Conservation (phyloP, 805 yeast species). For the Debaryomyces hansenii region DNA sequence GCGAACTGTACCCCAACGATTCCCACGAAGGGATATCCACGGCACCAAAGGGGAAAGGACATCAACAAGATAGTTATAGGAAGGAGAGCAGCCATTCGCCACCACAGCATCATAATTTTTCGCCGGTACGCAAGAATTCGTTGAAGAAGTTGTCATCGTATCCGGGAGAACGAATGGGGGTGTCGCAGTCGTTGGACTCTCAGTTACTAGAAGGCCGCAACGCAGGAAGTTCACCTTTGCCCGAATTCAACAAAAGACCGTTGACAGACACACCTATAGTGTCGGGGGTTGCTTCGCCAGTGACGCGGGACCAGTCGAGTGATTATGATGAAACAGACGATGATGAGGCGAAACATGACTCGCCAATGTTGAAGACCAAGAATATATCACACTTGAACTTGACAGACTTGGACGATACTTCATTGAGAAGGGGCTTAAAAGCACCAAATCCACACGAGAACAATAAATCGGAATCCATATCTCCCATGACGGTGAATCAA, state of each 20-base stretch:
- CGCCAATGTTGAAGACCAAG: constrained; percentile 15
- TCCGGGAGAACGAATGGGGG: constrained; percentile 14
- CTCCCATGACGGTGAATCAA: constrained; percentile 10
- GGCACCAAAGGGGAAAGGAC: too few relatives aligned
- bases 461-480: constrained; percentile 8
- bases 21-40: background rate
- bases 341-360: constrained; percentile 9
- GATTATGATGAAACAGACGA: constrained; percentile 27
- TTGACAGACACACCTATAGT: constrained; percentile 72
- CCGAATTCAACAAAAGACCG: constrained; percentile 70
- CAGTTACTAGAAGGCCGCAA: constrained; percentile 7
- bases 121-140: constrained; percentile 4
- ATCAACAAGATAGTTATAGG: background rate
- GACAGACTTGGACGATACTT: constrained; percentile 26
- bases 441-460: background rate
- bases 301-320: constrained; percentile 25
- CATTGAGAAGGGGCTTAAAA: background rate
- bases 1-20: background rate
- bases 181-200: constrained; percentile 13
- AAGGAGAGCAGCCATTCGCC: background rate
- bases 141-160: constrained; percentile 16
- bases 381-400: constrained; percentile 43
- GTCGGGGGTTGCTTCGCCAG: constrained; percentile 58
- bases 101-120: background rate
- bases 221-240: constrained; percentile 26